Evolutionary conservation across 2,329 filamentous ascomycete species (phyloP), one percentile per base, ranked within the genome.

Genomic region (Elsinoe ampelina): DNA sequence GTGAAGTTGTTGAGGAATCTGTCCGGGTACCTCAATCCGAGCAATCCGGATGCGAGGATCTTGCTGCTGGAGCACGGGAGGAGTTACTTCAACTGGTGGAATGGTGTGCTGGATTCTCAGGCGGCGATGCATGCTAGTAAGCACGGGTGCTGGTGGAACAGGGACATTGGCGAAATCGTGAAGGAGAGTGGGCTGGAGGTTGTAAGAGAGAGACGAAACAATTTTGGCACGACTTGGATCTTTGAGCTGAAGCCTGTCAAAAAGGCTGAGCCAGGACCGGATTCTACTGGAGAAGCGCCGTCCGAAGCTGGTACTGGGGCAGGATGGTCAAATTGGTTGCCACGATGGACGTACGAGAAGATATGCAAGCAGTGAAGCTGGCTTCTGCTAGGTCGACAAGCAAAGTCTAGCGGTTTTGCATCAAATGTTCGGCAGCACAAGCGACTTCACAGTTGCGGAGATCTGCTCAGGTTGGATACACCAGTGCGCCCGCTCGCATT

Each of bases 81-180:
- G 57, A 73, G 71, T 61, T 68, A 76, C 59, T 72, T 72, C 59
- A 61, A 69, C 7, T 78, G 76, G 76, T 61, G 78, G 60, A 77
- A 78, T 64, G 65, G 63, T 10, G 62, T 76, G 35, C 64, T 78
- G 54, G 75, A 78, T 61, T 70, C 70, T 55, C 66, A 71, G 8
- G 76, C 76, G 15, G 67, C 73, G 38, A 71, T 69, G 58, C 76
- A 78, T 61, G 76, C 76, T 1, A 71, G 76, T 51, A 68, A 72
- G 45, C 73, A 77, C 59, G 76, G 76, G 15, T 78, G 76, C 61
- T 78, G 75, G 75, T 78, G 72, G 72, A 78, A 78, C 61, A 75
- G 75, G 60, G 76, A 78, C 55, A 76, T 78, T 61, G 75, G 72
- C 6, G 68, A 67, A 57, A 72, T 78, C 56, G 74, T 77, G 8